Evolutionary conservation across 257 asterid genomes (phyloP).

Genomic region (Plantago major): DNA sequence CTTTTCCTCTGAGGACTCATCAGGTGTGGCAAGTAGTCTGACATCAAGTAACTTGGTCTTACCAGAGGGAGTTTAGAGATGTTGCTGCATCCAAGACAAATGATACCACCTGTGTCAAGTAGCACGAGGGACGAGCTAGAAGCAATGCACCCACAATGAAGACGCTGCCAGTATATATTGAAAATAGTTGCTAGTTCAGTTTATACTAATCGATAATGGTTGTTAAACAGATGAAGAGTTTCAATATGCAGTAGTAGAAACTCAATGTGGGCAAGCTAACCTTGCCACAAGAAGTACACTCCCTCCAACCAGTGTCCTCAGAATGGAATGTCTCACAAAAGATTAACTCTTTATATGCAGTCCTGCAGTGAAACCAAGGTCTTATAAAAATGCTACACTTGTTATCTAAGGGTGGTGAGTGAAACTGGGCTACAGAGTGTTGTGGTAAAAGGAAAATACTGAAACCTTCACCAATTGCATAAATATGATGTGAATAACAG

Average conservation of each 20-base stretch:
- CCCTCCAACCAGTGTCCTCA: slow-evolving; percentile 91
- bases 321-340: slow-evolving; percentile 88
- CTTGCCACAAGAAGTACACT: slow-evolving; percentile 84
- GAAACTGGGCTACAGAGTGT: too few species aligned
- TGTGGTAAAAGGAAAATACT: too few species aligned
- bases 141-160: slow-evolving; percentile 96
- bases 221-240: neutral
- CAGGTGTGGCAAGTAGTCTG: too few species aligned
- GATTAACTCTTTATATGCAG: slow-evolving; percentile 64
- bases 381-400: slow-evolving; percentile 2
- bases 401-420: too few species aligned
- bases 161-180: slow-evolving; percentile 49
- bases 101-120: slow-evolving; percentile 79
- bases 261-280: slow-evolving; percentile 30
- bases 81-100: slow-evolving; percentile 61
- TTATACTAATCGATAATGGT: slow-evolving; percentile 11
- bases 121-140: slow-evolving; percentile 67
- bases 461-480: too few species aligned
- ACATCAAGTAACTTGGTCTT: slow-evolving; percentile 26
- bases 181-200: neutral
- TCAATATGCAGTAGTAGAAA: neutral
- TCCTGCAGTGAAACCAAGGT: slow-evolving; percentile 40
- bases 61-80: slow-evolving; percentile 46
- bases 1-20: too few species aligned
- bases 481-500: too few species aligned